phyloP scores from a whole-genome alignment of 1,139 yeast genomes.

The Yamadazyma triangularis region DNA sequence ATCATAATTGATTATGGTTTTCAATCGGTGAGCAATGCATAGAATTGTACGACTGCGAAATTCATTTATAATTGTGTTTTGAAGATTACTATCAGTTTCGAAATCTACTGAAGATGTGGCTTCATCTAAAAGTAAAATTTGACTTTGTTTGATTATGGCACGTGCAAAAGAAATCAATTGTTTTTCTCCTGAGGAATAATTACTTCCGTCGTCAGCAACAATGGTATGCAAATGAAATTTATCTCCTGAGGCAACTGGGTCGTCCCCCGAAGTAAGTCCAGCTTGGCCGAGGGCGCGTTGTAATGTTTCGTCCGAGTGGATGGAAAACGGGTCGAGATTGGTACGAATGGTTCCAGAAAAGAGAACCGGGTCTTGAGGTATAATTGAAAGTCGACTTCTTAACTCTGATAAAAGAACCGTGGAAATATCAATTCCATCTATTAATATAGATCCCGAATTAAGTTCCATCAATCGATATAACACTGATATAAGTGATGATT shows the following conservation, averaged over 20 bases:
- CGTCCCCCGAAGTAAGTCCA: too few species aligned
- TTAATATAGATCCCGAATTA: constrained; percentile 43
- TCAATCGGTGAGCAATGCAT: constrained; percentile 54
- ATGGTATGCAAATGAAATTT: constrained; percentile 45
- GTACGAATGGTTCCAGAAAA: constrained; percentile 78
- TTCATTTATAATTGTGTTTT: constrained; percentile 41
- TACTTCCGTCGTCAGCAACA: constrained; percentile 50
- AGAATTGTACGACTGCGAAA: constrained; percentile 45
- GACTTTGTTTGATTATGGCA: constrained; percentile 46
- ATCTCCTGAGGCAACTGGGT: too few species aligned
- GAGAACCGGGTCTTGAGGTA: constrained; percentile 92
- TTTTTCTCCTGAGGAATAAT: constrained; percentile 52
- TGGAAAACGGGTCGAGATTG: constrained; percentile 75
- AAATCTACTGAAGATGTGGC: constrained; percentile 57
- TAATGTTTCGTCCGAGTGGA: too few species aligned
- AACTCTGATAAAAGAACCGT: constrained; percentile 71
- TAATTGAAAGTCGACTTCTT: constrained; percentile 75
- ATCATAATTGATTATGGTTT: constrained; percentile 49
- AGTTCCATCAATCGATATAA: constrained; percentile 61
- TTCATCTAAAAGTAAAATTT: constrained; percentile 50
- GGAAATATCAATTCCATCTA: constrained; percentile 58
- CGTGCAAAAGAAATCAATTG: constrained; percentile 52
- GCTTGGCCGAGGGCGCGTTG: too few species aligned
- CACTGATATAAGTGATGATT: constrained; percentile 67
- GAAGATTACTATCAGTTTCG: constrained; percentile 51